Base-by-base conservation (phyloP, 164 flowering plant species). In the Nelumbo lutea region DNA sequence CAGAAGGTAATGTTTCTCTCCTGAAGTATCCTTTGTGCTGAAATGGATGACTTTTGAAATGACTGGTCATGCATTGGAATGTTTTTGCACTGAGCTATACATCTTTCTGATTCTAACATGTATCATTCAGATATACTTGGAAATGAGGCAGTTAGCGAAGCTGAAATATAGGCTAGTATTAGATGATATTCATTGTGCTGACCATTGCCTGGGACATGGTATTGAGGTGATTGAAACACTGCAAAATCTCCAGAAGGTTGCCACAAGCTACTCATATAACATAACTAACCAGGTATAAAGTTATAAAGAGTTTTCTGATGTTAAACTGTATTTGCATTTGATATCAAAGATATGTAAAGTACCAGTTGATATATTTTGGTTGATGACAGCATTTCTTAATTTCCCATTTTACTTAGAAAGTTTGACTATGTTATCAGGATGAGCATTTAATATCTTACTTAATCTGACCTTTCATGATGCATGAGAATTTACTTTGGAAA, bases 111-210 rank as follows among this genome's bases (percentile, higher is more conserved):
- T 70, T 56, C 52, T 46, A 41, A 43, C 60, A 66, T 70, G 42
- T 40, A 65, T 61, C 45, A 27, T 68, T 50, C 77, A 77, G 80
- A 70, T 66, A 63, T 77, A 77, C 71, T 62, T 71, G 41, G 80
- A 77, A 50, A 77, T 77, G 80, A 77, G 68, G 59, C 77, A 73
- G 40, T 57, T 77, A 61, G 80, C 80, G 8, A 75, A 74, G 45
- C 41, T 77, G 68, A 77, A 77, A 61, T 77, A 77, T 67, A 77
- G 75, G 45, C 66, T 77, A 44, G 66, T 68, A 27, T 68, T 76
- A 52, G 72, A 70, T 70, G 77, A 73, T 45, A 73, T 70, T 70
- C 77, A 70, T 67, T 64, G 73, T 44, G 72, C 77, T 59, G 74
- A 51, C 50, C 64, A 61, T 43, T 67, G 67, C 27, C 67, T 70